Evolutionary conservation across 2,329 filamentous ascomycete species (phyloP), one percentile per base, ranked within the genome.

Genomic region (Apiospora aurea): DNA sequence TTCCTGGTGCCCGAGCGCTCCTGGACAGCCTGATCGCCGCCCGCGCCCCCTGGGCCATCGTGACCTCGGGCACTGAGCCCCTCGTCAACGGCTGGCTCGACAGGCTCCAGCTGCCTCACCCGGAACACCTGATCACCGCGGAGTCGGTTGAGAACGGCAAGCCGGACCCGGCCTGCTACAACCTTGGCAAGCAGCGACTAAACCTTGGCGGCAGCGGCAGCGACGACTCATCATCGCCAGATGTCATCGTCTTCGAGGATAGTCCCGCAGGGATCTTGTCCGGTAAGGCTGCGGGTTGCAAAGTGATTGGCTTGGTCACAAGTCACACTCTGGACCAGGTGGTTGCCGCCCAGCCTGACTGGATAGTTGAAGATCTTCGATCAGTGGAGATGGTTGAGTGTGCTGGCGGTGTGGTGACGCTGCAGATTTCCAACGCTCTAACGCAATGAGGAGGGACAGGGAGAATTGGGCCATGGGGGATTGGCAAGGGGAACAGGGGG

Each of bases 251-350:
- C 68, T 84, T 97, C 49, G 95, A 98, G 83, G 95, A 98, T 83
- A 94, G 94, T 71, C 95, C 95, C 6, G 94, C 94, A 10, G 95
- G 95, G 6, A 94, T 97, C 78, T 87, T 84, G 75, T 91, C 95
- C 41, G 95, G 95, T 68, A 97, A 95, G 83, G 93, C 90, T 0
- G 95, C 95, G 13, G 95, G 94, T 1, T 97, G 93, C 84, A 91
- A 89, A 79, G 95, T 97, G 16, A 83, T 97, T 66, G 95, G 91
- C n/a, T 84, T 98, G 70, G 90, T 93, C 71, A 97, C 95, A 70
- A 97, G 94, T 78, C 95, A 97, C 83, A 90, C 88, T 38, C 85
- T 92, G 66, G 89, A 91, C 76, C 89, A 95, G 83, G 87, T 97
- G 69, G 83, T 87, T 73, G 89, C 88, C 67, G 94, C 94, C 5